Evolutionary conservation across 1,139 yeast genomes (phyloP).

Genomic region (Lodderomyces theae): DNA sequence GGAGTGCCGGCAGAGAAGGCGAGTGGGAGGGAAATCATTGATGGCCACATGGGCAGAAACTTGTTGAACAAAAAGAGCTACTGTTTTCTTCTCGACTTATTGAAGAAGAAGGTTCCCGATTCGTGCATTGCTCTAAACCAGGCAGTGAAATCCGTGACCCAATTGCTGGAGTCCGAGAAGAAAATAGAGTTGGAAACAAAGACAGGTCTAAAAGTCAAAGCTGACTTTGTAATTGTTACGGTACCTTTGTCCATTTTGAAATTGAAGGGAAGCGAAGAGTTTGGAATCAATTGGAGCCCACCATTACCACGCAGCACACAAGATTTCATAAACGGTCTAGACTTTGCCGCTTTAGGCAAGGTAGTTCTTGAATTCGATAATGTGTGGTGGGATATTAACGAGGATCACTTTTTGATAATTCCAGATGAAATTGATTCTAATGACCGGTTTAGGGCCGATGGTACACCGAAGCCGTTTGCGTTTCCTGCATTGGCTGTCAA

Average conservation of each 20-base stretch:
- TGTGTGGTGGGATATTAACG: slow-evolving; percentile 61
- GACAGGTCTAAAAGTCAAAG: slow-evolving; percentile 20
- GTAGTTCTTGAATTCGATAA: slow-evolving; percentile 67
- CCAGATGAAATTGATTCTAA: slow-evolving; percentile 19
- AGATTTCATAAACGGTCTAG: slow-evolving; percentile 48
- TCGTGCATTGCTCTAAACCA: slow-evolving; percentile 40
- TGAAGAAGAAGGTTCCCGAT: slow-evolving; percentile 22
- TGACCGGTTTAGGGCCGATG: slow-evolving; percentile 13
- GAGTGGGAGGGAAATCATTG: slow-evolving; percentile 69
- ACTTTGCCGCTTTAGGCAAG: slow-evolving; percentile 76
- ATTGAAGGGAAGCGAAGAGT: slow-evolving; percentile 30
- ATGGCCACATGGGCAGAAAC: slow-evolving; percentile 67
- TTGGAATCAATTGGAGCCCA: slow-evolving; percentile 60
- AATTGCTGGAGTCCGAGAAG: slow-evolving; percentile 17
- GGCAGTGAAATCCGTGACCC: slow-evolving; percentile 45
- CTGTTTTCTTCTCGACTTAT: slow-evolving; percentile 46
- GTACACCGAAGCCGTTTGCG: slow-evolving; percentile 17
- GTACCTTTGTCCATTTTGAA: slow-evolving; percentile 71
- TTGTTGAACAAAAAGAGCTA: slow-evolving; percentile 63
- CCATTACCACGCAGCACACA: slow-evolving; percentile 47
- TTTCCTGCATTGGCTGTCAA: slow-evolving; percentile 4
- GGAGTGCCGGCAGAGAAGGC: slow-evolving; percentile 44
- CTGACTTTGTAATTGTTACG: slow-evolving; percentile 63
- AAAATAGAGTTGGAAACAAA: slow-evolving; percentile 21
- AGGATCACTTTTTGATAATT: slow-evolving; percentile 52